Evolutionary conservation across 176 grass and related monocot species (phyloP).

Genomic region (Musa schizocarpa): DNA sequence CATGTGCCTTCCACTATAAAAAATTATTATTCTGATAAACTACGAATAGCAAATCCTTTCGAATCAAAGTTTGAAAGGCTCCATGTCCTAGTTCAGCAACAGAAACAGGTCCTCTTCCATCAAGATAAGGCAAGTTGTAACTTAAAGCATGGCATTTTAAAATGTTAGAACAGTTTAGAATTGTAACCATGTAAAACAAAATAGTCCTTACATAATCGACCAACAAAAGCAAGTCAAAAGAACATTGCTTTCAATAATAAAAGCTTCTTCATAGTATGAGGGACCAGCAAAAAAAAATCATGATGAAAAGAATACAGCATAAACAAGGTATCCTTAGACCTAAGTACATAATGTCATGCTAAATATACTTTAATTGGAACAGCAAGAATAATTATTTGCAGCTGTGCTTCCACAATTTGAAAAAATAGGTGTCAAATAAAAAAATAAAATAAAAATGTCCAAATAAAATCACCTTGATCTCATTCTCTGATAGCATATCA

Average conservation of each 20-base stretch:
- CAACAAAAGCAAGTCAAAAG: not conserved
- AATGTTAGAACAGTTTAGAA: no score
- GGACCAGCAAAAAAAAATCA: constrained; percentile 8
- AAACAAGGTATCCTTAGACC: no score
- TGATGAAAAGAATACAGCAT: not conserved
- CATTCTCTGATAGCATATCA: constrained; percentile 60
- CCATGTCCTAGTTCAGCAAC: no score
- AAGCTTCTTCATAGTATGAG: constrained; percentile 1
- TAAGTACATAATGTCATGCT: not conserved
- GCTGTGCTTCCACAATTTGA: not conserved
- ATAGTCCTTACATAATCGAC: not conserved
- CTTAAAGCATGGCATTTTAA: no score
- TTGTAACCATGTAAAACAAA: not conserved
- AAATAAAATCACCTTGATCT: constrained; percentile 66
- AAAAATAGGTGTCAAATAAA: not conserved
- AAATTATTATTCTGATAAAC: no score
- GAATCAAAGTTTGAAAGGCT: not conserved
- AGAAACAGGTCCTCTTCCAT: no score
- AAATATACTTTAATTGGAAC: not conserved
- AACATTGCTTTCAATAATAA: not conserved
- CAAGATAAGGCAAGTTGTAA: no score
- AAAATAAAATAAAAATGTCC: not conserved
- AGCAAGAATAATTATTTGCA: not conserved
- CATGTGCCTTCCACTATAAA: no score
- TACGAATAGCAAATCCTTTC: not conserved